A percentile compares a stretch with the other conserved stretches of the same genome.
Evolutionary conservation across 345 rosid genomes (phyloP).

Genomic region (Tarenaya hassleriana): DNA sequence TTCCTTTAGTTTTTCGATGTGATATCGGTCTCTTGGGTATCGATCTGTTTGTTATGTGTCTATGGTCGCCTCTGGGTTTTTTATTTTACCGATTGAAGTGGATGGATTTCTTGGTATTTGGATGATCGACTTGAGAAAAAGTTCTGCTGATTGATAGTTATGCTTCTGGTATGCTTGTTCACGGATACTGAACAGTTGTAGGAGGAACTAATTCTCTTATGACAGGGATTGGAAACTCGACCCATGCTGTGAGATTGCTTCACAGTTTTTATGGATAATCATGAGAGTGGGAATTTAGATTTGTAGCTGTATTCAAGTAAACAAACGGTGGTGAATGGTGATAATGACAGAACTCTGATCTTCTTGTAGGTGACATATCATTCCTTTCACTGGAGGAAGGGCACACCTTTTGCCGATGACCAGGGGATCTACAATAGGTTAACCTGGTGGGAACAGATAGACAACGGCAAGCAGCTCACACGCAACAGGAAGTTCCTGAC

Average conservation of each 20-base stretch:
- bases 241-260: too few species aligned
- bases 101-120: neutral
- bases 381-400: constrained; percentile 78
- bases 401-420: constrained; percentile 72
- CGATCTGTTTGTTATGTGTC: neutral
- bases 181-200: too few species aligned
- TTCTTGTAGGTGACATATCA: constrained; percentile 53
- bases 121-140: too few species aligned
- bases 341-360: neutral
- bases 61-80: neutral
- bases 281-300: neutral
- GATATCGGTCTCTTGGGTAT: too few species aligned
- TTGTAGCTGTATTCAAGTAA: too few species aligned
- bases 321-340: too few species aligned
- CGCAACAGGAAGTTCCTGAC: constrained; percentile 71
- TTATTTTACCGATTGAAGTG: neutral
- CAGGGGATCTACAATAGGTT: constrained; percentile 66
- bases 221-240: neutral
- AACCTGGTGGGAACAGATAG: constrained; percentile 87
- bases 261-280: too few species aligned
- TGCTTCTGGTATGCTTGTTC: too few species aligned
- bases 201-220: too few species aligned
- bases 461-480: constrained; percentile 80
- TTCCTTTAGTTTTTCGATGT: too few species aligned
- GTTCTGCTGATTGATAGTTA: too few species aligned